Conservation (phyloP, 2,329 filamentous ascomycete genomes). For the Chaetomium strumarium region DNA sequence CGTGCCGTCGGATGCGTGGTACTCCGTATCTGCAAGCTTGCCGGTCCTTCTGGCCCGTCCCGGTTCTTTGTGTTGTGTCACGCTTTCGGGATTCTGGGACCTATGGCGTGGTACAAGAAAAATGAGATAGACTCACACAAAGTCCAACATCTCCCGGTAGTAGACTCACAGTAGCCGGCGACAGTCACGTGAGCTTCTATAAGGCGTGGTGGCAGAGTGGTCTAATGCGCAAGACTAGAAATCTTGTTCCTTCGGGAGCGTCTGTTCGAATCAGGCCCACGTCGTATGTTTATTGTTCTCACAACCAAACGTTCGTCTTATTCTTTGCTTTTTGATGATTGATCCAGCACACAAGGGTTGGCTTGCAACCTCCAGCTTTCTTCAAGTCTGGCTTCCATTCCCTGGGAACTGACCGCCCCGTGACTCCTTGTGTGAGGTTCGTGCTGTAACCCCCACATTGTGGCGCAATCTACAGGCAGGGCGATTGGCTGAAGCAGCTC, state of each 20-base stretch:
- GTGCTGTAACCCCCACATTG: background rate
- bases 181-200: slow-evolving; percentile 7
- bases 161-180: too few species aligned
- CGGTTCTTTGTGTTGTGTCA: background rate
- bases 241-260: slow-evolving; percentile 23
- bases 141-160: too few species aligned
- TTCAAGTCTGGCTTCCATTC: too few species aligned
- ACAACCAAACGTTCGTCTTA: too few species aligned
- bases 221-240: slow-evolving; percentile 24
- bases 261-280: slow-evolving; percentile 24
- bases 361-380: too few species aligned
- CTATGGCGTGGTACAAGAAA: background rate
- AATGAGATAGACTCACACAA: too few species aligned
- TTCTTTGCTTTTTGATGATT: background rate
- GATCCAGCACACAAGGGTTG: background rate
- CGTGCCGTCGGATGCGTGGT: too few species aligned
- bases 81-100: background rate
- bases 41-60: background rate
- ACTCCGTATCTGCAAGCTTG: background rate
- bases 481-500: background rate
- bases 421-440: background rate
- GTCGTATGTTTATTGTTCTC: too few species aligned
- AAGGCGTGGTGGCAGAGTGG: slow-evolving; percentile 22
- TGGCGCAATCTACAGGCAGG: background rate
- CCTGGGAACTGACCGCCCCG: too few species aligned